Base-by-base conservation (phyloP, 805 yeast genomes). In the Candida endomychidarum region DNA sequence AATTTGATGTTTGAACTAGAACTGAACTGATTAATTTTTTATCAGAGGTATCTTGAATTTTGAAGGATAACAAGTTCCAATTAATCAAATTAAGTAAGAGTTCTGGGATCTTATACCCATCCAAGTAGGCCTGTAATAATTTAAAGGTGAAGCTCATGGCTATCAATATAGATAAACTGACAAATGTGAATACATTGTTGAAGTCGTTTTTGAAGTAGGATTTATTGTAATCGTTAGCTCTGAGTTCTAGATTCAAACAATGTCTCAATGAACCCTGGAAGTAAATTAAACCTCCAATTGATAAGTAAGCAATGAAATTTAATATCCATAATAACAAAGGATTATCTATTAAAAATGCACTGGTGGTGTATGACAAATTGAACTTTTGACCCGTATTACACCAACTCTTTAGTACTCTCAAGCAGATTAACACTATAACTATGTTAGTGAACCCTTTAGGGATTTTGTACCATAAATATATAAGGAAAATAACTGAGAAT, bases 301-400 rank as follows among this genome's bases (percentile, higher is more conserved):
- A 21, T 22, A 43, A 57, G 50, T 56, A 75, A 2, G 85, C 71
- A 2, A 67, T 5, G 0, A 67, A 35, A 14, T 72, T 68, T 8
- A 81, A 50, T 2, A 45, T 25, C 89, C 89, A 81, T 25, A 75
- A 61, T 8, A 70, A 15, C 0, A 43, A 35, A 1, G 62, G 38
- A 43, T 63, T 45, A 0, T 50, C 46, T 7, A 57, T 47, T 2
- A 89, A 53, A 28, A 63, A 64, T 1, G 70, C 56, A 0, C 78
- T 67, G 4, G 83, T 39, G 3, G 67, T 61, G 14, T 28, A 35
- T 6, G 51, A 43, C 5, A 62, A 72, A 11, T 75, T 70, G 30
- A 74, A 81, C 49, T 93, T 93, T 54, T 90, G 97, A 1, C 98
- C 98, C 37, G 91, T 80, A 49, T 83, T 83, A 53, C 83, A 86